Conservation (phyloP, 192 early-diverging fungal species). For the Coemansia sp. region DNA sequence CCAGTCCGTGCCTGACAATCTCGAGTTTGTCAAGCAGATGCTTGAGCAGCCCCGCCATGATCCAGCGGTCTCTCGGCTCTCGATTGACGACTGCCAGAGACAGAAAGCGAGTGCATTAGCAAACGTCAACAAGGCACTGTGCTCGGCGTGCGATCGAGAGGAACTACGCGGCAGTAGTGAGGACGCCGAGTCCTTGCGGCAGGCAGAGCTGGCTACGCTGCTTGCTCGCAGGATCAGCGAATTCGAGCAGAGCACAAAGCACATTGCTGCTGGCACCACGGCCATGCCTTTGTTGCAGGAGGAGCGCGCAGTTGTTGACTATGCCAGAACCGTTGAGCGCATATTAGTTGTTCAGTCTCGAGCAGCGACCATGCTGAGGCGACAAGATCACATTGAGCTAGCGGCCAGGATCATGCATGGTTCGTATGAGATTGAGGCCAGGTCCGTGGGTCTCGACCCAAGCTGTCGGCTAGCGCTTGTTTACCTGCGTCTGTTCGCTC, state of each 20-base stretch:
- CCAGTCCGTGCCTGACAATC: conserved; percentile 22
- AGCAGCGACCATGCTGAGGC: background rate
- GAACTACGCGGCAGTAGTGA: background rate
- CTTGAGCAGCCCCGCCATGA: conserved; percentile 29
- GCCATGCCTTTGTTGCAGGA: background rate
- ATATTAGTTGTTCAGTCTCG: conserved; percentile 7
- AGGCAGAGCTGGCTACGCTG: background rate
- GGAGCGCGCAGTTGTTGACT: conserved; percentile 8
- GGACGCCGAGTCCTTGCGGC: background rate
- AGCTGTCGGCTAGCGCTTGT: conserved; percentile 15
- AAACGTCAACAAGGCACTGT: background rate
- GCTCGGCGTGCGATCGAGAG: background rate
- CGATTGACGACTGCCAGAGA: conserved; percentile 3
- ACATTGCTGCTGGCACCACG: background rate
- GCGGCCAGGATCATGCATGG: conserved; percentile 28
- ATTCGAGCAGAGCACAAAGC: background rate
- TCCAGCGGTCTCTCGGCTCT: background rate
- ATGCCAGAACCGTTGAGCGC: conserved; percentile 6
- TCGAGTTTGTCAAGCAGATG: conserved; percentile 36
- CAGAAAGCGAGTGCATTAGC: background rate
- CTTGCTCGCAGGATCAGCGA: conserved; percentile 3
- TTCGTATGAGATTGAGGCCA: conserved; percentile 28
- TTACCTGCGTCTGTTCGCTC: conserved; percentile 36
- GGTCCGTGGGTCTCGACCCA: conserved; percentile 31
- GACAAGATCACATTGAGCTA: background rate